phyloP scores from a whole-genome alignment of 2,329 filamentous ascomycete species.

The Cytospora leucostoma region DNA sequence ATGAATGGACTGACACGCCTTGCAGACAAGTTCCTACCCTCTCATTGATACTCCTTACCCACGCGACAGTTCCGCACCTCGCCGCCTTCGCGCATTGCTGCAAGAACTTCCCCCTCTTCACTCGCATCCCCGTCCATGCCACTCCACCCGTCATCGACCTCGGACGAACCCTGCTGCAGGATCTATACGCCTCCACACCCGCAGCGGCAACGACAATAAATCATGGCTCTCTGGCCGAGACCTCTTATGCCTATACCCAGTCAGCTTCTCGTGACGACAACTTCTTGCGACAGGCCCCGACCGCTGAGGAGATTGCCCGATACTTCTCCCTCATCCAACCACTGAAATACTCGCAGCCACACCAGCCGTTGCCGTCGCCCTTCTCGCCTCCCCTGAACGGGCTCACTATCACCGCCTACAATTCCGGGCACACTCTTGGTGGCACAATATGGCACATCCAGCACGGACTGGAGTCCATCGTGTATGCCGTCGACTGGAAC shows the following conservation, averaged over 20 bases:
- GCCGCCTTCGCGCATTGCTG: conserved; percentile 95
- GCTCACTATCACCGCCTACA: conserved; percentile 93
- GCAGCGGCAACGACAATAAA: conserved; percentile 85
- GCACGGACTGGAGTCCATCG: conserved; percentile 92
- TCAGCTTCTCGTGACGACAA: conserved; percentile 52
- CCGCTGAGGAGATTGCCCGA: conserved; percentile 81
- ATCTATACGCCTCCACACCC: conserved; percentile 87
- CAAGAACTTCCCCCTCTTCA: conserved; percentile 92
- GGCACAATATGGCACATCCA: conserved; percentile 99
- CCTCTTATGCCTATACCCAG: conserved; percentile 56
- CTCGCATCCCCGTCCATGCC: conserved; percentile 89
- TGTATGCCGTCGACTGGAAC: conserved; percentile 98
- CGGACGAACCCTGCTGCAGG: conserved; percentile 85
- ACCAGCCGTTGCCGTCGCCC: conserved; percentile 82
- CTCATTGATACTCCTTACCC: conserved; percentile 90
- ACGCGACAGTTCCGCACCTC: conserved; percentile 87
- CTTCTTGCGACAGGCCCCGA: conserved; percentile 69
- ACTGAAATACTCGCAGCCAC: conserved; percentile 94
- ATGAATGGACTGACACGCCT: conserved; percentile 20
- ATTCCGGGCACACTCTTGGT: conserved; percentile 91
- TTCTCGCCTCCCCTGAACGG: conserved; percentile 89
- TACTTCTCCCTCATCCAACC: conserved; percentile 92
- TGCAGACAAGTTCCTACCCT: conserved; percentile 83
- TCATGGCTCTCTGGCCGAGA: conserved; percentile 68
- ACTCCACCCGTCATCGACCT: conserved; percentile 92